Percentiles rank a stretch among this genome's conserved stretches.
phyloP scores from a whole-genome alignment of 208 protist species.

The Jaenimonas drosophilae region DNA sequence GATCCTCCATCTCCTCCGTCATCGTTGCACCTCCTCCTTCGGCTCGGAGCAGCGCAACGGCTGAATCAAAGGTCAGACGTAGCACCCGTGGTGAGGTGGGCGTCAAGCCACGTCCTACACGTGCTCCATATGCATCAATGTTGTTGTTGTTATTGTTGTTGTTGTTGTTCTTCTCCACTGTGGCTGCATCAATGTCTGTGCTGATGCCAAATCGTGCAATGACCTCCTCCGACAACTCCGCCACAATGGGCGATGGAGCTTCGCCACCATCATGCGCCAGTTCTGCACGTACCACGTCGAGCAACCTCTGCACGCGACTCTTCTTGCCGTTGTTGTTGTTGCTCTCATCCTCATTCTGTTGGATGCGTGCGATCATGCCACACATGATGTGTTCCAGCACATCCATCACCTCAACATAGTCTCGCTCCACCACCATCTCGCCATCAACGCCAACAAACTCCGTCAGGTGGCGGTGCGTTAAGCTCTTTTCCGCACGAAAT shows the following conservation, averaged over 20 bases:
- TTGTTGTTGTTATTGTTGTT: background rate
- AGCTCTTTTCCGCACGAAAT: constrained; percentile 97
- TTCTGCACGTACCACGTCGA: no score
- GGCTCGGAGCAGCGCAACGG: constrained; percentile 26
- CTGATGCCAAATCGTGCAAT: constrained; percentile 10
- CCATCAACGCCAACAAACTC: constrained; percentile 99
- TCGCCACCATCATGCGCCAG: no score
- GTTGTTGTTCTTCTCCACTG: no score
- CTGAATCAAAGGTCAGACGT: constrained; percentile 40
- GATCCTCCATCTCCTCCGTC: constrained; percentile 66
- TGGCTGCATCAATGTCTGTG: constrained; percentile 5
- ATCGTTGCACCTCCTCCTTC: constrained; percentile 8
- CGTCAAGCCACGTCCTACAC: constrained; percentile 29
- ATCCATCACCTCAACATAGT: constrained; percentile 96
- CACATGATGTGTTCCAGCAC: constrained; percentile 90
- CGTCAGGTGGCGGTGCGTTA: constrained; percentile 98
- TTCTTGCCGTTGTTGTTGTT: constrained; percentile 2
- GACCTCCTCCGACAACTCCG: constrained; percentile 16
- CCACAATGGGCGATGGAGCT: constrained; percentile 13
- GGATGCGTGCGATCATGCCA: no score
- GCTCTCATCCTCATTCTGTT: no score
- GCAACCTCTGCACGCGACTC: no score
- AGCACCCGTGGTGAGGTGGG: constrained; percentile 16
- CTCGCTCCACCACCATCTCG: constrained; percentile 96
- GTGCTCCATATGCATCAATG: constrained; percentile 23